Evolutionary conservation across 2,329 filamentous ascomycete genomes (phyloP).

Genomic region (Golovinomyces cichoracearum): DNA sequence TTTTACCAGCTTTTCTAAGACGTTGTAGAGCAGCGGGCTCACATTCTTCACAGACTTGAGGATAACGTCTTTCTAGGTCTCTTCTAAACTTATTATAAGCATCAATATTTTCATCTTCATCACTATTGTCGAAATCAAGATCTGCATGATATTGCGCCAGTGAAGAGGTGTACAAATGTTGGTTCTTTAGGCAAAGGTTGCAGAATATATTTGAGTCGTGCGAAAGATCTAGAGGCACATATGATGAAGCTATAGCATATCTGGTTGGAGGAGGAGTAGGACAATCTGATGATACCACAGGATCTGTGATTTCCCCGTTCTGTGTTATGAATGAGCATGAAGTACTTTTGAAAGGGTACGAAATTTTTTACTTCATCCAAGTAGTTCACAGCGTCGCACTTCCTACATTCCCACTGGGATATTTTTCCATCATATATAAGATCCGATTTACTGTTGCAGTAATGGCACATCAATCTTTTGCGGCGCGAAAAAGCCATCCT

Average conservation of each 20-base stretch:
- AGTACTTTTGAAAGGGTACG: neutral
- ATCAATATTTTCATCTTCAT: conserved; percentile 31
- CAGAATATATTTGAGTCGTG: conserved; percentile 28
- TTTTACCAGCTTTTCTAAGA: conserved; percentile 48
- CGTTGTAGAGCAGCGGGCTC: conserved; percentile 44
- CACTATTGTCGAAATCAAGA: neutral
- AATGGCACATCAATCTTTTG: conserved; percentile 42
- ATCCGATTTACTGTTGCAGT: conserved; percentile 46
- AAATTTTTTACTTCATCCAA: conserved; percentile 45
- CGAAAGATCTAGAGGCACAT: conserved; percentile 16
- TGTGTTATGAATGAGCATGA: conserved; percentile 16
- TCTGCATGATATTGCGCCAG: conserved; percentile 50
- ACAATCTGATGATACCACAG: conserved; percentile 36
- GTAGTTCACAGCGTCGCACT: conserved; percentile 71
- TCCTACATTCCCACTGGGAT: conserved; percentile 43
- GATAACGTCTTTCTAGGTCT: conserved; percentile 57
- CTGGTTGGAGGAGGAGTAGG: conserved; percentile 23
- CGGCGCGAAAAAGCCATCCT: too few species aligned
- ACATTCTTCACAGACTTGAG: conserved; percentile 64
- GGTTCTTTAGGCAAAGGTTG: conserved; percentile 62
- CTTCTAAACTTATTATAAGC: conserved; percentile 44
- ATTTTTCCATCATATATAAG: conserved; percentile 30
- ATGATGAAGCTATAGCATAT: conserved; percentile 17
- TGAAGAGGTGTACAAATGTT: conserved; percentile 49
- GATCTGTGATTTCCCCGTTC: conserved; percentile 76